Conservation (phyloP, 2,329 filamentous ascomycete species). For the Paraphaeosphaeria sporulosa region DNA sequence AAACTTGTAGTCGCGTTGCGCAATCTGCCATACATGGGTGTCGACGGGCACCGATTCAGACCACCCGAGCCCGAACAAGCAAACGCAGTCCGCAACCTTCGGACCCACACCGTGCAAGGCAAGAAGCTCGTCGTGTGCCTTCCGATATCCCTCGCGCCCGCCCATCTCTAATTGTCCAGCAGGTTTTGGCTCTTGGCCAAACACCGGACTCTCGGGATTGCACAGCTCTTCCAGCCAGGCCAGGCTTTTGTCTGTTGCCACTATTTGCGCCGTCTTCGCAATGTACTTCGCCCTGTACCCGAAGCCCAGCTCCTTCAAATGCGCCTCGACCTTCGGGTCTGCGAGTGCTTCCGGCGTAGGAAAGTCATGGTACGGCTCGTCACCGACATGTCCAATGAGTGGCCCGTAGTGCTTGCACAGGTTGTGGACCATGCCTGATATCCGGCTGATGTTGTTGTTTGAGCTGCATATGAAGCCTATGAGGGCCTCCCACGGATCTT, state of each 20-base stretch:
- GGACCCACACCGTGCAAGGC: slow-evolving; percentile 87
- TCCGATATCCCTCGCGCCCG: slow-evolving; percentile 72
- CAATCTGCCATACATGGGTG: slow-evolving; percentile 98
- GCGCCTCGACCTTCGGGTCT: slow-evolving; percentile 76
- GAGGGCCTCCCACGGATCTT: slow-evolving; percentile 95
- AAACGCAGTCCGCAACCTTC: slow-evolving; percentile 97
- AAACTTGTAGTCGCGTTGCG: slow-evolving; percentile 93
- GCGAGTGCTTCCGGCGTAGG: slow-evolving; percentile 78
- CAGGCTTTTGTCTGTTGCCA: slow-evolving; percentile 70
- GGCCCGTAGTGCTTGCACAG: slow-evolving; percentile 86
- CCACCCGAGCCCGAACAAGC: slow-evolving; percentile 95
- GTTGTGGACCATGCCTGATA: slow-evolving; percentile 96
- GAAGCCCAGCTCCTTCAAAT: slow-evolving; percentile 84
- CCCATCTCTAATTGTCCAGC: slow-evolving; percentile 60
- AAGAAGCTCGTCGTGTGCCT: slow-evolving; percentile 82
- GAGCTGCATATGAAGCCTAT: slow-evolving; percentile 97
- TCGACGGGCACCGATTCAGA: slow-evolving; percentile 94
- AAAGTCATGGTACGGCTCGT: slow-evolving; percentile 84
- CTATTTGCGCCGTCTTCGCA: slow-evolving; percentile 79
- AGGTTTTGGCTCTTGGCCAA: slow-evolving; percentile 55
- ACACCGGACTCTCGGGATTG: slow-evolving; percentile 75
- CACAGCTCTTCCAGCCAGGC: slow-evolving; percentile 80
- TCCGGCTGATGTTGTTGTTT: slow-evolving; percentile 96
- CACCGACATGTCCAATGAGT: slow-evolving; percentile 73
- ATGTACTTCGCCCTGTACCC: slow-evolving; percentile 96